phyloP scores from a whole-genome alignment of 1,284 basidiomycete genomes.

The Tilletia setariae region DNA sequence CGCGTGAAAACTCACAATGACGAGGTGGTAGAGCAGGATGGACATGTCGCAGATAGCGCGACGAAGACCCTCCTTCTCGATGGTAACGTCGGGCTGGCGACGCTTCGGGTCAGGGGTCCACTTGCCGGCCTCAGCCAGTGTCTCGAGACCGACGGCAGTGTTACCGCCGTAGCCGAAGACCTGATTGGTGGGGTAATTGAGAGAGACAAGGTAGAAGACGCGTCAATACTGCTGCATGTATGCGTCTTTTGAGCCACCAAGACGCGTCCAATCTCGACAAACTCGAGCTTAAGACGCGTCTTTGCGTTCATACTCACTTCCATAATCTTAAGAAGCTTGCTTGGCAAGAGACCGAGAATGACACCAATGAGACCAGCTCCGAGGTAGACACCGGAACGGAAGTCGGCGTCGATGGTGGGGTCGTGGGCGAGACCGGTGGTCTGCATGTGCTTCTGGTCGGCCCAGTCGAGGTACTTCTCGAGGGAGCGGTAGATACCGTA shows the following conservation, averaged over 20 bases:
- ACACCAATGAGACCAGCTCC: slow-evolving; percentile 52
- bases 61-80: slow-evolving; percentile 37
- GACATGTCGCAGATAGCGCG: slow-evolving; percentile 50
- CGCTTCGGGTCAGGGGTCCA: slow-evolving; percentile 34
- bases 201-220: not conserved
- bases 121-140: slow-evolving; percentile 39
- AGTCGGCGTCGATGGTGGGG: slow-evolving; percentile 44
- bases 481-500: slow-evolving; percentile 52
- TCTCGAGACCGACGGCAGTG: slow-evolving; percentile 39
- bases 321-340: slow-evolving; percentile 53
- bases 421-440: slow-evolving; percentile 18
- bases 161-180: slow-evolving; percentile 53
- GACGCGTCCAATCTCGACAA: not conserved
- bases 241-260: too few relatives aligned
- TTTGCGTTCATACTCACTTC: slow-evolving; percentile 20
- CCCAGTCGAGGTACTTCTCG: slow-evolving; percentile 51
- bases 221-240: not conserved
- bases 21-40: slow-evolving; percentile 49
- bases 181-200: not conserved
- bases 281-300: not conserved
- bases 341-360: slow-evolving; percentile 50
- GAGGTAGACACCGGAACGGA: slow-evolving; percentile 51
- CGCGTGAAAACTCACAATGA: slow-evolving; percentile 4
- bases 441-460: slow-evolving; percentile 29
- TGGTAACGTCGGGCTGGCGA: slow-evolving; percentile 30